Conservation (phyloP, 192 early-diverging fungal species). For the Podochytrium sp. region DNA sequence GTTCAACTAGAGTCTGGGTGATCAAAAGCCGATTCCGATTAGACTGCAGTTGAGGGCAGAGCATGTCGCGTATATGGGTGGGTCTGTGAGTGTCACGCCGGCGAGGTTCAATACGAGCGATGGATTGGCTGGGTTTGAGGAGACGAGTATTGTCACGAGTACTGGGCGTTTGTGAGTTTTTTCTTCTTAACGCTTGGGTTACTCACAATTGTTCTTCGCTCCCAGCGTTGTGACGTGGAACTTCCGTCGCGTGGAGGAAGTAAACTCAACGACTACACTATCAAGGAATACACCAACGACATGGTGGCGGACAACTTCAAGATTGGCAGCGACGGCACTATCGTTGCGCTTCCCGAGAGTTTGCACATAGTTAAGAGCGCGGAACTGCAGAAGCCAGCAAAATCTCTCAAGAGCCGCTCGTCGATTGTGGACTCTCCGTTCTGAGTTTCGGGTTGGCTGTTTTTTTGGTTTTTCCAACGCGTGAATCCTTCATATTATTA, state of each 20-base stretch:
- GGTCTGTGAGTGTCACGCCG: conserved; percentile 74
- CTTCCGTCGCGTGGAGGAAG: conserved; percentile 77
- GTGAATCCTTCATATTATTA: too few species aligned
- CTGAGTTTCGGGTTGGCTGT: conserved; percentile 20
- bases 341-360: conserved; percentile 80
- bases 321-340: conserved; percentile 82
- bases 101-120: conserved; percentile 80
- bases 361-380: conserved; percentile 68
- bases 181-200: not conserved
- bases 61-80: conserved; percentile 82
- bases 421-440: conserved; percentile 60
- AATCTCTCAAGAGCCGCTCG: conserved; percentile 55
- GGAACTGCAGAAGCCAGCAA: conserved; percentile 62
- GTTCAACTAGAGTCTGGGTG: conserved; percentile 70
- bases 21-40: conserved; percentile 68
- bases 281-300: conserved; percentile 81
- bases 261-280: conserved; percentile 80
- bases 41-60: conserved; percentile 84
- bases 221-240: conserved; percentile 90
- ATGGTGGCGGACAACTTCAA: conserved; percentile 95
- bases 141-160: conserved; percentile 85
- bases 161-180: conserved; percentile 70
- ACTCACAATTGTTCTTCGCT: too few species aligned
- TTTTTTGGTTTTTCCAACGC: too few species aligned
- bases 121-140: conserved; percentile 45